Conservation (phyloP, 768 basidiomycete genomes). For the Nevesoporus exiguus region DNA sequence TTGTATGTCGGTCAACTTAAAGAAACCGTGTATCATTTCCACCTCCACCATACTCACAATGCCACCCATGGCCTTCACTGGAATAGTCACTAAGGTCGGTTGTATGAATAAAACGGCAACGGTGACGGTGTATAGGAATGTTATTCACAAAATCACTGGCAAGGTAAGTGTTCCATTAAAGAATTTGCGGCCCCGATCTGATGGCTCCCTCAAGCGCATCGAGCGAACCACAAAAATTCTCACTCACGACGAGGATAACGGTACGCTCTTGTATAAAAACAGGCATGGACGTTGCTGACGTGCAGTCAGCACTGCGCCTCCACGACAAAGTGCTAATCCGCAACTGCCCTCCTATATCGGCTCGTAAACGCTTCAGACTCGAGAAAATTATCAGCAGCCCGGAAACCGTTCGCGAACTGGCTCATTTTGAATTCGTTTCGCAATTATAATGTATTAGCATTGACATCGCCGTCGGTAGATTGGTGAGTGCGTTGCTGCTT, state of each 20-base stretch:
- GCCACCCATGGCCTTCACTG: constrained; percentile 76
- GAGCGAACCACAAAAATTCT: constrained; percentile 76
- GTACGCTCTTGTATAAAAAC: constrained; percentile 40
- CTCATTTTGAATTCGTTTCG: constrained; percentile 10
- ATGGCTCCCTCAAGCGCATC: constrained; percentile 48
- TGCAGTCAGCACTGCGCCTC: constrained; percentile 51
- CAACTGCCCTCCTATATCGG: constrained; percentile 79
- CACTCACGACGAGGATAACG: constrained; percentile 67
- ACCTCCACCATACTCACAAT: constrained; percentile 37
- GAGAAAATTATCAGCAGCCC: constrained; percentile 68
- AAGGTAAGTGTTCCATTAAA: constrained; percentile 49
- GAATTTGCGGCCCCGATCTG: neutral
- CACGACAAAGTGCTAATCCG: constrained; percentile 75
- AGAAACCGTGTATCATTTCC: neutral
- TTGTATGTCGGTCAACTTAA: neutral
- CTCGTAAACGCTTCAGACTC: constrained; percentile 71
- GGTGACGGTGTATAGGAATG: constrained; percentile 72
- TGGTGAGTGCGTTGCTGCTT: neutral
- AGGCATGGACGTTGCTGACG: constrained; percentile 5
- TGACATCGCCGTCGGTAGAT: neutral
- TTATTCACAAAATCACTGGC: constrained; percentile 68
- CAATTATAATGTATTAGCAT: neutral
- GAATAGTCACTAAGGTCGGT: constrained; percentile 76
- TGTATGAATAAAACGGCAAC: constrained; percentile 84
- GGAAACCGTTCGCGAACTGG: constrained; percentile 52